phyloP scores from a whole-genome alignment of 1,139 yeast species.

The Geotrichum carabidarum region DNA sequence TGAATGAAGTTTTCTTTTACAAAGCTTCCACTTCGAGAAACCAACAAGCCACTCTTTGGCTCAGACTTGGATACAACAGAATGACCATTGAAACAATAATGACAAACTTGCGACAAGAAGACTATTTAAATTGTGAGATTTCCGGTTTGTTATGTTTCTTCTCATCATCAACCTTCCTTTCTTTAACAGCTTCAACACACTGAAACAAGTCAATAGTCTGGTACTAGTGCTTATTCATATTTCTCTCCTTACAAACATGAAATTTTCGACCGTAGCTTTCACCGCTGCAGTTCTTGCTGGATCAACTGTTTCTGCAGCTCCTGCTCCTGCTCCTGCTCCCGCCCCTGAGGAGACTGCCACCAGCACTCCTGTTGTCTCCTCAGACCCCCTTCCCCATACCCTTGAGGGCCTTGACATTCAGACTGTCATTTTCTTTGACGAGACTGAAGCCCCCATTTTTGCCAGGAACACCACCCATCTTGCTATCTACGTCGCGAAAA shows the following conservation, averaged over 20 bases:
- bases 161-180: neutral
- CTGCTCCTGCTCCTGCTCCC: slow-evolving; percentile 1
- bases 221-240: neutral
- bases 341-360: neutral
- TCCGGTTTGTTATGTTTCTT: neutral
- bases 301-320: neutral
- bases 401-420: slow-evolving; percentile 10
- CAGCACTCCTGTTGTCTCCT: neutral
- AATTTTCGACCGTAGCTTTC: slow-evolving; percentile 5
- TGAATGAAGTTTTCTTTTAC: too few species aligned
- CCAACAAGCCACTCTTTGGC: too few species aligned
- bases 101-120: too few species aligned
- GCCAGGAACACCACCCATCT: slow-evolving; percentile 5
- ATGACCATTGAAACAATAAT: too few species aligned
- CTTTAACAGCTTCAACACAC: neutral
- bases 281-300: slow-evolving; percentile 1
- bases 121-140: neutral
- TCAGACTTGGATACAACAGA: too few species aligned
- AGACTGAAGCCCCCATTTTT: slow-evolving; percentile 2
- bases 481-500: slow-evolving; percentile 6
- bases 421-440: neutral
- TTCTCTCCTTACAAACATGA: neutral
- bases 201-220: neutral
- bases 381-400: slow-evolving; percentile 5
- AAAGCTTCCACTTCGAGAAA: too few species aligned